Evolutionary conservation across 495 filamentous ascomycete species (phyloP).

Genomic region (Cryomyces antarcticus): DNA sequence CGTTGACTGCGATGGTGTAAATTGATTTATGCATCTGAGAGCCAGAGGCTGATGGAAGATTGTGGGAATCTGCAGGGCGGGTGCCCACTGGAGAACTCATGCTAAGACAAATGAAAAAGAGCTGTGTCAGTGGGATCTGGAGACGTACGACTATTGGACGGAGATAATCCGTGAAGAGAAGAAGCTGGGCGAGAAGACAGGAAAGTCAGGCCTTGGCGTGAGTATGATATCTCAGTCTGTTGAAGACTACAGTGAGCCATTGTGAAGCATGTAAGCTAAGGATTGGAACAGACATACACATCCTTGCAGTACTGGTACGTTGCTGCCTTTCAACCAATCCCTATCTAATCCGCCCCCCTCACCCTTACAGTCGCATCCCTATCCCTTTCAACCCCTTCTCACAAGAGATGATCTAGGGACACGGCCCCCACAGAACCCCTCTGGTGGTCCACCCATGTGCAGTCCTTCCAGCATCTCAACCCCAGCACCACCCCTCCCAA

Average conservation of each 20-base stretch:
- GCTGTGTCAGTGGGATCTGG: conserved; percentile 17
- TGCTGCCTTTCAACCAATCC: neutral
- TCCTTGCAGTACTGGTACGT: neutral
- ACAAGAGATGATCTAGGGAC: neutral
- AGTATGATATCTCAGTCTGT: neutral
- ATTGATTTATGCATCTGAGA: too few species aligned
- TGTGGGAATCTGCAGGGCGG: conserved; percentile 13
- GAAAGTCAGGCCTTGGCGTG: conserved; percentile 4
- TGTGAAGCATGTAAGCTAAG: too few species aligned
- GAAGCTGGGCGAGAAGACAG: conserved; percentile 1
- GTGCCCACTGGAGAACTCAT: conserved; percentile 22
- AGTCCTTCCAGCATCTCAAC: conserved; percentile 7
- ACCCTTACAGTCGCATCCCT: neutral
- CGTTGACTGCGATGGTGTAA: neutral
- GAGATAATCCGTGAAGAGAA: conserved; percentile 5
- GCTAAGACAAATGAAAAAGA: conserved; percentile 11
- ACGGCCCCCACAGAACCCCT: conserved; percentile 1
- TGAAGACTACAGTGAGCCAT: neutral
- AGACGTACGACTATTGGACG: conserved; percentile 19
- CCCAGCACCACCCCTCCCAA: conserved; percentile 2
- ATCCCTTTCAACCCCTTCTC: neutral
- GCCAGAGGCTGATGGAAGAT: neutral
- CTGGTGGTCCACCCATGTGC: conserved; percentile 16
- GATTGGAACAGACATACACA: neutral
- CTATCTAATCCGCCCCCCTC: conserved; percentile 1